Conservation (phyloP, 352 stramenopile genomes). For the Phytophthora pluvialis region DNA sequence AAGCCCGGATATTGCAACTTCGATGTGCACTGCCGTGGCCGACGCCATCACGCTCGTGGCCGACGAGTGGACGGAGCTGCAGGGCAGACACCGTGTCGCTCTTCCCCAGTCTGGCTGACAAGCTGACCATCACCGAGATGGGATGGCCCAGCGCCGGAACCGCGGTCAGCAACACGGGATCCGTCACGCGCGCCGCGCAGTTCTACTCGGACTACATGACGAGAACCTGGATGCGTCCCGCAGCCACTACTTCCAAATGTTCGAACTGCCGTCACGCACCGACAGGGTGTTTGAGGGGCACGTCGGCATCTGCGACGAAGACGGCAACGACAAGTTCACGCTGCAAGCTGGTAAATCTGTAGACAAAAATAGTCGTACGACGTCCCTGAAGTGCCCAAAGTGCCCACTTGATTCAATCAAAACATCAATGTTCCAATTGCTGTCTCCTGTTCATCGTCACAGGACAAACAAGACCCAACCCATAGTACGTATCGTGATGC, state of each 20-base stretch:
- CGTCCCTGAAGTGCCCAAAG: too few relatives aligned
- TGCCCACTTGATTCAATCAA: too few relatives aligned
- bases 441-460: too few relatives aligned
- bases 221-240: conserved; percentile 39
- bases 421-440: too few relatives aligned
- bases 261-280: conserved; percentile 57
- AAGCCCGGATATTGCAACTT: too few relatives aligned
- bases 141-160: conserved; percentile 61
- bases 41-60: conserved; percentile 66
- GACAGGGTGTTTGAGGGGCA: conserved; percentile 52
- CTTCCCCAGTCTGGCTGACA: conserved; percentile 52
- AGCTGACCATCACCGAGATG: too few relatives aligned
- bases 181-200: conserved; percentile 41
- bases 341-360: conserved; percentile 24
- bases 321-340: conserved; percentile 49
- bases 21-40: conserved; percentile 31
- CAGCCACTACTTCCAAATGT: conserved; percentile 72
- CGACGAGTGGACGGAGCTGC: conserved; percentile 47
- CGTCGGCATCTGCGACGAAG: conserved; percentile 49
- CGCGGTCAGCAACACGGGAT: conserved; percentile 51
- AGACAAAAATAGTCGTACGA: too few relatives aligned
- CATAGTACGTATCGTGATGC: too few relatives aligned
- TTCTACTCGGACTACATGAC: conserved; percentile 49
- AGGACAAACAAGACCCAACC: too few relatives aligned
- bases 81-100: conserved; percentile 41